Evolutionary conservation across 129 eudicot genomes (phyloP).

Genomic region (Tagetes erecta): DNA sequence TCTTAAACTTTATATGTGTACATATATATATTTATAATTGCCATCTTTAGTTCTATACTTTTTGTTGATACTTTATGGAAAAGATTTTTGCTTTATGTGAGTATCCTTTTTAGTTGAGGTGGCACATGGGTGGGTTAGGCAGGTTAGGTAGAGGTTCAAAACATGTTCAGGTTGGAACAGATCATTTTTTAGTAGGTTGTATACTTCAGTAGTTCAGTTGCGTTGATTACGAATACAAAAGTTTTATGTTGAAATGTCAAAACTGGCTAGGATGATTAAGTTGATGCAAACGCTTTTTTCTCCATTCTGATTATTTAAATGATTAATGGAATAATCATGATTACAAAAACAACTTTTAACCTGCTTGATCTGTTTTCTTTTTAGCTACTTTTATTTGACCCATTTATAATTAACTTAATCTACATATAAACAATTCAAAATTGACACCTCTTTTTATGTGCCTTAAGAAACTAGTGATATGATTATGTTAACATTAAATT

Average conservation of each 20-base stretch:
- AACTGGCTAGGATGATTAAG: background rate
- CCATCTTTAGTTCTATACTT: background rate
- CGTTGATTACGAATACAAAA: background rate
- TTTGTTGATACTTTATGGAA: background rate
- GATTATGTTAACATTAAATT: background rate
- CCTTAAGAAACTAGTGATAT: background rate
- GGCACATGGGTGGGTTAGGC: slow-evolving; percentile 9
- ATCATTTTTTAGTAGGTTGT: background rate
- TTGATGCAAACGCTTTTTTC: background rate
- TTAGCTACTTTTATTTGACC: background rate
- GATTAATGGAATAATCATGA: background rate
- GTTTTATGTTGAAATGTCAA: background rate
- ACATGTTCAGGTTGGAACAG: background rate
- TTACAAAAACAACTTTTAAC: background rate
- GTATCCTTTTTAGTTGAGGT: background rate
- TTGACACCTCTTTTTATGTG: background rate
- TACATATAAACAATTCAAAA: background rate
- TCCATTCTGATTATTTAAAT: background rate
- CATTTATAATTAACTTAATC: background rate
- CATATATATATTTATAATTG: background rate
- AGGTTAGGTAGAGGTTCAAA: slow-evolving; percentile 6
- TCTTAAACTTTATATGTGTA: background rate
- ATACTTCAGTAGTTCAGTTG: background rate
- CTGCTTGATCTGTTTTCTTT: background rate
- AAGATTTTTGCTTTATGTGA: background rate